Conservation (phyloP, 495 filamentous ascomycete species). For the Neohortaea acidophila region DNA sequence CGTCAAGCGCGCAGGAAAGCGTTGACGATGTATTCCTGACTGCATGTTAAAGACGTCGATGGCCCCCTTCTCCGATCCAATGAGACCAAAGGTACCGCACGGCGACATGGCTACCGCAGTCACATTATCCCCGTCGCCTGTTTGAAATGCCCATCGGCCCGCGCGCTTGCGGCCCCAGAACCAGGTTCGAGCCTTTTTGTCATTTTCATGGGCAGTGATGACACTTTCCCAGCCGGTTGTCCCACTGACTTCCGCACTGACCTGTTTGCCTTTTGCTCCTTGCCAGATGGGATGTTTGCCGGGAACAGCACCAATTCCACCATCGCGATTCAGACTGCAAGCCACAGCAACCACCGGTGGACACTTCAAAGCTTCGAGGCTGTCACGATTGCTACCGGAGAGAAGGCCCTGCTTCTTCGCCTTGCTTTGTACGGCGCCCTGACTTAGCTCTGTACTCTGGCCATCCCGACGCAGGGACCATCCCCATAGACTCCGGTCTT, state of each 20-base stretch:
- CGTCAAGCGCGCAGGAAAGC: constrained; percentile 59
- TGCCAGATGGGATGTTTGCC: constrained; percentile 62
- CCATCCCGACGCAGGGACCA: constrained; percentile 90
- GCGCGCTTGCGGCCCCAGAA: constrained; percentile 91
- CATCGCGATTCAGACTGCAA: constrained; percentile 80
- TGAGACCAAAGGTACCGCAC: constrained; percentile 86
- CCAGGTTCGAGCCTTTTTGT: constrained; percentile 80
- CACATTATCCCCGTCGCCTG: constrained; percentile 67
- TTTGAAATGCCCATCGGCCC: constrained; percentile 84
- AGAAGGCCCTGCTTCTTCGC: constrained; percentile 67
- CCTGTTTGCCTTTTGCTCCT: constrained; percentile 45
- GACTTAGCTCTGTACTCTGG: constrained; percentile 83
- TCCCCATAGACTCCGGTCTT: constrained; percentile 82
- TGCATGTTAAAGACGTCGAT: constrained; percentile 95
- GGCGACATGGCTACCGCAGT: constrained; percentile 67
- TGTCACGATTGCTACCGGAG: constrained; percentile 36
- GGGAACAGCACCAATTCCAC: constrained; percentile 65
- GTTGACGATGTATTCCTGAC: constrained; percentile 70
- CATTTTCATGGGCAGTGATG: constrained; percentile 79
- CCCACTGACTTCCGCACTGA: constrained; percentile 40
- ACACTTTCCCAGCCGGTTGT: constrained; percentile 93
- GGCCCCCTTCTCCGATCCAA: constrained; percentile 67
- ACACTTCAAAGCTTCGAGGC: constrained; percentile 64
- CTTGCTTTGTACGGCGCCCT: constrained; percentile 67
- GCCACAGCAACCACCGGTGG: constrained; percentile 81